Base-by-base conservation (phyloP, 306 rosid genomes). In the Vigna unguiculata region DNA sequence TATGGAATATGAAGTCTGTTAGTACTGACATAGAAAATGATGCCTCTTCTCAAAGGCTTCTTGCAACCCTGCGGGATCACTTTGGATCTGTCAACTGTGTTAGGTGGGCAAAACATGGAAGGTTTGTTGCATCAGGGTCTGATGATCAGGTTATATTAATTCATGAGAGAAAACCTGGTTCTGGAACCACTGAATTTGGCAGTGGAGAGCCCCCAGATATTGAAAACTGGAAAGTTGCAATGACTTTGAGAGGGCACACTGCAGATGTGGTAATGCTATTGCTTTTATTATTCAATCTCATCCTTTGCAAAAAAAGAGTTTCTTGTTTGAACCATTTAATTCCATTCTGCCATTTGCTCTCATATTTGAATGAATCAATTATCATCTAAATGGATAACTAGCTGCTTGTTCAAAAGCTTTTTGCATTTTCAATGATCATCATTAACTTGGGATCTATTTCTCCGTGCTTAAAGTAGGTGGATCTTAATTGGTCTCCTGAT, bases 401-500 rank as follows among this genome's bases (percentile, higher is more conserved):
- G 28, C 41, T 72, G 74, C 41, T 74, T 45, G 63, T 58, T 32
- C 8, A 14, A 41, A 30, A 78, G 73, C 47, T 59, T 76, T 4
- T 60, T 20, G 58, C 55, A 49, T 68, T 67, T 61, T 78, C 53
- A 75, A 19, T 55, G 81, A 59, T 74, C 84, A 67, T 81, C 76
- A 69, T 81, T 95, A 89, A 89, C 85, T 85, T 79, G 81, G 87
- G 85, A 83, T 84, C 77, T 72, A 22, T 75, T 82, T 83, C 80
- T 91, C 88, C 80, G 58, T 92, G 97, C 96, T 71, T 92, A 83
- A 95, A 91, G 97, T 92, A 95, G 99, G 99, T 95, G 92, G 99
- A 95, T 95, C 97, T 95, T 86, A 92, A 91, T 87, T 95, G 99
- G 99, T 92, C 97, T 76, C 97, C 99, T 32, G 99, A 95, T 92